phyloP scores from a whole-genome alignment of 805 yeast species.

The Kuraishia hungarica region DNA sequence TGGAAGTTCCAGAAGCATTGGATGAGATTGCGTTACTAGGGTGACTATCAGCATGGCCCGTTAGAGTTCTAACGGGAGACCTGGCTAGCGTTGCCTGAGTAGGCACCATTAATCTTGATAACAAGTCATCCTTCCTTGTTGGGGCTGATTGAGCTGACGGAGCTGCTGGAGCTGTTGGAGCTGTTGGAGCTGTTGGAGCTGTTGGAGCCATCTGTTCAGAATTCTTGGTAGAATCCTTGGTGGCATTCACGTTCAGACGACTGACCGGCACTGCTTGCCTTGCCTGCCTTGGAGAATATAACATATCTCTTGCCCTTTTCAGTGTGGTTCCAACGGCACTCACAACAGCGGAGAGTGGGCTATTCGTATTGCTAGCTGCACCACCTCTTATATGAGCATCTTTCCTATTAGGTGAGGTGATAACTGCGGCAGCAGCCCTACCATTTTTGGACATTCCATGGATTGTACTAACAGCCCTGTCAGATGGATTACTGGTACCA shows the following conservation, averaged over 20 bases:
- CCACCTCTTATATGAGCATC: background rate
- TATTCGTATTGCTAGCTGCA: background rate
- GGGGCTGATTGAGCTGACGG: background rate
- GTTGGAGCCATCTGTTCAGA: no score
- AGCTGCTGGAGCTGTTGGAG: no score
- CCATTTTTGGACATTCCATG: no score
- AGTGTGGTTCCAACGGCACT: background rate
- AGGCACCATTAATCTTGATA: background rate
- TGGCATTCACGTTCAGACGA: background rate
- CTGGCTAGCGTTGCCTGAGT: slow-evolving; percentile 2
- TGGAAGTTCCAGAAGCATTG: slow-evolving; percentile 11
- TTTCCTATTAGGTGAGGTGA: background rate
- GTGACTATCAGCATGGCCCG: background rate
- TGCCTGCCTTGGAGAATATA: background rate
- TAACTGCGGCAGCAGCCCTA: background rate
- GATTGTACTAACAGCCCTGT: background rate
- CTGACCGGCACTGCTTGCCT: background rate
- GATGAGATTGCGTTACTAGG: slow-evolving; percentile 24
- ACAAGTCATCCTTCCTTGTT: background rate
- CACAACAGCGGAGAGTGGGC: background rate
- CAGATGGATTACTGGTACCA: background rate
- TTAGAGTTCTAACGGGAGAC: background rate
- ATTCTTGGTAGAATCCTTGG: background rate
- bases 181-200: background rate
- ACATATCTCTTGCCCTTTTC: background rate